Evolutionary conservation across 495 filamentous ascomycete genomes (phyloP), one percentile per base, ranked within the genome.

Genomic region (Podospora didyma): DNA sequence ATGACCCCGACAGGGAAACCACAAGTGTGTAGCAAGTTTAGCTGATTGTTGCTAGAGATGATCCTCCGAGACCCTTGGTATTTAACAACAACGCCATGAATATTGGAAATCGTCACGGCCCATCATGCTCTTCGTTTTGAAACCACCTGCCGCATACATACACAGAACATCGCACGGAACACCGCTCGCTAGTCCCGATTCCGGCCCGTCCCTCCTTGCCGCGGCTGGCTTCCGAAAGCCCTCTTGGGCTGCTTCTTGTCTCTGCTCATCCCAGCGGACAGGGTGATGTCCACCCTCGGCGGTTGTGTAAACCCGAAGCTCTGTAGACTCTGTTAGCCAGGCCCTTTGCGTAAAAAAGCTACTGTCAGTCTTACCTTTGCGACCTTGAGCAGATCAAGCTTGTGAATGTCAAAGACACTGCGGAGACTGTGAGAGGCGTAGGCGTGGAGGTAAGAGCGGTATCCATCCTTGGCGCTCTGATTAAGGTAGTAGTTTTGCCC

Each of bases 401-500:
- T 94, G 67, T 97, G 77, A 24, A 98, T 85, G 68, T 98, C 91
- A 66, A 96, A 98, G 34, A 96, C 88, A 12, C 89, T 88, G 31
- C 93, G 85, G 49, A 97, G 80, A 54, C 85, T 88, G 72, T 98
- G 94, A 24, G 87, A 91, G 17, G 93, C 91, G 59, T 98, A 98
- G 0, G 94, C 94, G 62, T 96, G 89, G 14, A 98, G 82, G 68
- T 98, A 98, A 12, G 89, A 89, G 28, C 87, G 82, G 61, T 83
- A 86, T 3, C 82, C 83, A 49, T 86, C 83, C 69, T 85, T 85
- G 23, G 82, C 83, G 52, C 78, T 80, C 81, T 96, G 92, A 74
- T 97, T 93, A 24, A 98, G 78, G 68, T 96, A 97, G 77, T 97
- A 98, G 71, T 98, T 97, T 68, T 92, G 86, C 12, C 84, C 82